phyloP scores from a whole-genome alignment of 179 eudicot species.

The Silene coronaria region DNA sequence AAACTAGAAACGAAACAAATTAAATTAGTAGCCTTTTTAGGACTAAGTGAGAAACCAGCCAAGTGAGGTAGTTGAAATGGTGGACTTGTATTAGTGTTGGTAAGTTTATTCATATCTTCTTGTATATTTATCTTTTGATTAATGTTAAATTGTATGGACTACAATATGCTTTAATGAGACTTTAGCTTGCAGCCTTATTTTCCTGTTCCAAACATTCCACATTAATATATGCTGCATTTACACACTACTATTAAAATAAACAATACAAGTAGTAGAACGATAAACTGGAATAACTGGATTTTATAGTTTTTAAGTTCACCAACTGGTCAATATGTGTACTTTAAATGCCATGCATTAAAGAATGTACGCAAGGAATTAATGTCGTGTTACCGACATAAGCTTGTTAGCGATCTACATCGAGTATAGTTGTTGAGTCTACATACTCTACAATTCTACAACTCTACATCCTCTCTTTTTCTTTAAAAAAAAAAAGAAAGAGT shows the following conservation, averaged over 20 bases:
- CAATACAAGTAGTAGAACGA: neutral
- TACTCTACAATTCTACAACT: no score
- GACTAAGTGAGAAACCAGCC: slow-evolving; percentile 17
- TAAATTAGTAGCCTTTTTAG: neutral
- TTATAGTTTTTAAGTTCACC: neutral
- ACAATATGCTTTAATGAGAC: slow-evolving; percentile 6
- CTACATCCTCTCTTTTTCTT: no score
- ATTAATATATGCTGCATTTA: neutral
- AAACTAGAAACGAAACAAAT: no score
- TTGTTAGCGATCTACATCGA: no score
- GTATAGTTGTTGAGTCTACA: no score
- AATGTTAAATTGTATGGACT: slow-evolving; percentile 1
- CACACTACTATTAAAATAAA: neutral
- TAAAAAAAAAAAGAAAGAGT: no score
- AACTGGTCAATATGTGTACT: neutral
- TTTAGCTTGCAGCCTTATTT: slow-evolving; percentile 7
- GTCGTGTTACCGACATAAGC: no score
- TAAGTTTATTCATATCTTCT: neutral
- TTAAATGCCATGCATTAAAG: neutral
- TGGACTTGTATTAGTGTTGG: slow-evolving; percentile 19
- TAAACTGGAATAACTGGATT: neutral
- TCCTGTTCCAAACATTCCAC: slow-evolving; percentile 13
- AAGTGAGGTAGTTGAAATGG: slow-evolving; percentile 17
- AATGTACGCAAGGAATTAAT: no score
- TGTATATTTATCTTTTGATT: neutral